These are phyloP conservation scores for Lentinula guzmanii DNA, from an alignment of 768 basidiomycete genomes.

Conservation along the genomic window DNA sequence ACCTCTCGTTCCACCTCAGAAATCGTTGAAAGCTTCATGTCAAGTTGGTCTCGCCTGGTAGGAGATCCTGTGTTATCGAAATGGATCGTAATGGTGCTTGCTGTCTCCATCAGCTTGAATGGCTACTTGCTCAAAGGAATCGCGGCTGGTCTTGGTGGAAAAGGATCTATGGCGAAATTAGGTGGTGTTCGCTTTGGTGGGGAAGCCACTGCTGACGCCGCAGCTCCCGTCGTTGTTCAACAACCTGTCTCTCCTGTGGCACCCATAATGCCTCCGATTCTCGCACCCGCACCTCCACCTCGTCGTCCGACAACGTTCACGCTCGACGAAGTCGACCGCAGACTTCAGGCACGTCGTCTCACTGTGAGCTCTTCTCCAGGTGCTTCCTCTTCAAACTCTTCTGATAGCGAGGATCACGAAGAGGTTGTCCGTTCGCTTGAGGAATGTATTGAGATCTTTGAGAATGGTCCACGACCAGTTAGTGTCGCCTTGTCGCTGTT, in stretches of 20 bases:
- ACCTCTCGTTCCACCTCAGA: slow-evolving; percentile 30
- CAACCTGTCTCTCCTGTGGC: slow-evolving; percentile 4
- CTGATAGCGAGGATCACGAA: slow-evolving; percentile 4
- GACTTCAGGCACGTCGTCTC: slow-evolving; percentile 32
- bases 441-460: slow-evolving; percentile 77
- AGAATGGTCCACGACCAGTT: slow-evolving; percentile 61
- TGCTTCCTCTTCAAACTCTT: not conserved
- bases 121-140: slow-evolving; percentile 90
- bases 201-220: slow-evolving; percentile 4
- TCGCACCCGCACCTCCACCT: slow-evolving; percentile 13
- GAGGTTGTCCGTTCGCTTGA: slow-evolving; percentile 48
- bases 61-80: slow-evolving; percentile 93
- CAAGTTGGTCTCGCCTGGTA: slow-evolving; percentile 83
- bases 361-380: slow-evolving; percentile 1
- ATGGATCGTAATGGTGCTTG: slow-evolving; percentile 88
- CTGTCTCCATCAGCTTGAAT: slow-evolving; percentile 83
- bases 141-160: slow-evolving; percentile 42
- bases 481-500: slow-evolving; percentile 53
- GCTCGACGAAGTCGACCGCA: slow-evolving; percentile 51
- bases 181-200: slow-evolving; percentile 20
- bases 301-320: slow-evolving; percentile 32
- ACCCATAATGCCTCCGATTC: slow-evolving; percentile 1
- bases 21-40: slow-evolving; percentile 81
- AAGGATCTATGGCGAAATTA: slow-evolving; percentile 13
- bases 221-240: not conserved